Evolutionary conservation across 768 basidiomycete genomes (phyloP), one percentile per base, ranked within the genome.

Genomic region (Hygrocybe coccinea): DNA sequence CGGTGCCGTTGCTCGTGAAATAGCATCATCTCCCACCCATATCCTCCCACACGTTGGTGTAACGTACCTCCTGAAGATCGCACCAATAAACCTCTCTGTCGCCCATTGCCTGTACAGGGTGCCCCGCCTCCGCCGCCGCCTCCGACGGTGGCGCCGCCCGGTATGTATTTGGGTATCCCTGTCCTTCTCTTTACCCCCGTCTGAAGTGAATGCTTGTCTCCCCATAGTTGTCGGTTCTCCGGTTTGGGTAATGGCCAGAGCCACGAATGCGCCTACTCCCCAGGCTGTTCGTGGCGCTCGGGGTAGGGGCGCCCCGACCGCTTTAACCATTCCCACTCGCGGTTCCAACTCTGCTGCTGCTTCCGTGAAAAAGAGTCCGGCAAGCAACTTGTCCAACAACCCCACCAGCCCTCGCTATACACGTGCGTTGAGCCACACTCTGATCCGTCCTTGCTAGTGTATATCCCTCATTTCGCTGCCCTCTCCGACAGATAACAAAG

Each of bases 1-100:
- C 10, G 49, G 37, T 17, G 41, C 35, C 35, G 25, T 46, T 22
- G 29, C 50, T 25, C 21, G 12, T 33, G 25, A 38, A 8, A 29
- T 38, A 73, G 69, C 1, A 53, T 64, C 14, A 65, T 79, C 52
- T 53, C 57, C 11, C 58, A 66, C 25, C 76, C 76, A 2, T 80
- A 79, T 59, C 79, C 78, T 1, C 36, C 52, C 3, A 74, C 77
- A 0, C 52, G 61, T 19, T 77, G 74, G 71, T 79, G 79, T 54
- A 55, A 62, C 1, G 61, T 67, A 8, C 79, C 77, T 5, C 53
- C 57, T 4, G 77, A 79, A 64, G 76, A 79, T 62, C 65, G 57
- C 44, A 79, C 77, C 5, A 72, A 73, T 64, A 76, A 75, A 54
- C 59, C 66, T 15, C 66, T 80, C 34, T 80, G 78, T 60, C 71